Conservation (phyloP, 139 green algal genomes). For the Gonium pectorale region DNA sequence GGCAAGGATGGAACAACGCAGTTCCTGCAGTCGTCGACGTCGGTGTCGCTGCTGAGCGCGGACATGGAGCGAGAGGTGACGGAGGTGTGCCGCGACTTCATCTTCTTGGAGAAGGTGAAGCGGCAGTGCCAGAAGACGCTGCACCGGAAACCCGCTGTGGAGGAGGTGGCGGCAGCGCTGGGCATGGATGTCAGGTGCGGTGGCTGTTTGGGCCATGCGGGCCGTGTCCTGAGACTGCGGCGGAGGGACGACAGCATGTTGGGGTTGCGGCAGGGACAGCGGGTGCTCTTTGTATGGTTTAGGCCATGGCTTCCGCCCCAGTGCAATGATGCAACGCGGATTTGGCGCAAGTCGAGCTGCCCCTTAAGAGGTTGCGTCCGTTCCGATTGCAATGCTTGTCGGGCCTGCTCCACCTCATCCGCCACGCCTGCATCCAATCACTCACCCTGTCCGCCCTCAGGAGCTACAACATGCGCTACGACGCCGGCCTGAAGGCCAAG, state of each 20-base stretch:
- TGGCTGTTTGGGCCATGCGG: too few relatives aligned
- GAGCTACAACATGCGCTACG: slow-evolving; percentile 43
- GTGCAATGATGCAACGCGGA: too few relatives aligned
- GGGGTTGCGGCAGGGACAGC: background rate
- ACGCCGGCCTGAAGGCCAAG: slow-evolving; percentile 73
- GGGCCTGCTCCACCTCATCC: too few relatives aligned
- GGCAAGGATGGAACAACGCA: background rate
- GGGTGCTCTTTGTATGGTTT: background rate
- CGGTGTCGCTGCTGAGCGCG: slow-evolving; percentile 63
- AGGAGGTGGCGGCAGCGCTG: slow-evolving; percentile 71
- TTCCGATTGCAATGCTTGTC: too few relatives aligned
- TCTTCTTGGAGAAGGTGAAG: slow-evolving; percentile 72
- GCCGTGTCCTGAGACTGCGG: too few relatives aligned
- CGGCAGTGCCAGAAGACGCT: slow-evolving; percentile 53
- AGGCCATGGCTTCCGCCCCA: too few relatives aligned
- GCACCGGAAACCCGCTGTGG: slow-evolving; percentile 57
- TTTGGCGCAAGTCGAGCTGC: too few relatives aligned
- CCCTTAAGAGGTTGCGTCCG: background rate
- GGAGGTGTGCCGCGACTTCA: slow-evolving; percentile 75
- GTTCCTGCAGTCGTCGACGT: background rate
- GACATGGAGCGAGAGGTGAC: slow-evolving; percentile 86
- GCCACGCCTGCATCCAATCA: background rate
- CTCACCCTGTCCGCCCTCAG: background rate
- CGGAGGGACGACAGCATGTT: too few relatives aligned
- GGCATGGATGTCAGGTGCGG: slow-evolving; percentile 45